Evolutionary conservation across 164 flowering plant genomes (phyloP), one percentile per base, ranked within the genome.

Genomic region (Dillenia suffruticosa): DNA sequence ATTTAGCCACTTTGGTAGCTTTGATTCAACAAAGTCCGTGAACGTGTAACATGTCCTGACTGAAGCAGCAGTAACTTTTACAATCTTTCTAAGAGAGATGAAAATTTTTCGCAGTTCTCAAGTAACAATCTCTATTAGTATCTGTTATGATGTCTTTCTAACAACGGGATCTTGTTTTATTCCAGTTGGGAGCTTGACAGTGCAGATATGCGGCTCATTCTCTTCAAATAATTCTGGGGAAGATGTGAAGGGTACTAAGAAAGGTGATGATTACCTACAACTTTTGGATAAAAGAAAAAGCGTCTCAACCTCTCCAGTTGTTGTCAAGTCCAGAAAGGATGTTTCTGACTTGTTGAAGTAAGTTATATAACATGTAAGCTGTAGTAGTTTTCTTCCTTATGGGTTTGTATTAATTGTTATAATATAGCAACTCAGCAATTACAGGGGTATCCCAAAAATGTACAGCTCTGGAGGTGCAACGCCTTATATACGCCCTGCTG

Each of bases 151-250:
- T 57, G 43, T 45, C 0, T 52, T 32, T 47, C 52, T 14, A 24
- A 26, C 32, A 1, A 49, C 46, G 53, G 4, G 19, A 24, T 12
- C 48, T 67, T 63, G 19, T 59, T 44, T 68, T 44, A 43, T 49
- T 75, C 60, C 17, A 88, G 95, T 73, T 64, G 96, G 96, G 60
- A 89, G 92, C 79, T 71, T 89, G 63, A 75, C 79, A 32, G 92
- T 89, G 66, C 90, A 89, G 79, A 74, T 89, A 57, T 65, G 64
- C 50, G 90, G 89, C 44, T 74, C 84, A 2, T 53, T 72, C 46
- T 56, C 73, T 45, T 61, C 85, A 1, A 56, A 46, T 17, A 59
- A 65, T 11, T 63, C 66, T 32, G 63, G 5, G 51, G 65, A 70
- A 61, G 67, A 51, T 16, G 61, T 77, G 44, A 65, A 51, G 15